phyloP scores from a whole-genome alignment of 139 green algal species.

The Dunaliella primolecta region DNA sequence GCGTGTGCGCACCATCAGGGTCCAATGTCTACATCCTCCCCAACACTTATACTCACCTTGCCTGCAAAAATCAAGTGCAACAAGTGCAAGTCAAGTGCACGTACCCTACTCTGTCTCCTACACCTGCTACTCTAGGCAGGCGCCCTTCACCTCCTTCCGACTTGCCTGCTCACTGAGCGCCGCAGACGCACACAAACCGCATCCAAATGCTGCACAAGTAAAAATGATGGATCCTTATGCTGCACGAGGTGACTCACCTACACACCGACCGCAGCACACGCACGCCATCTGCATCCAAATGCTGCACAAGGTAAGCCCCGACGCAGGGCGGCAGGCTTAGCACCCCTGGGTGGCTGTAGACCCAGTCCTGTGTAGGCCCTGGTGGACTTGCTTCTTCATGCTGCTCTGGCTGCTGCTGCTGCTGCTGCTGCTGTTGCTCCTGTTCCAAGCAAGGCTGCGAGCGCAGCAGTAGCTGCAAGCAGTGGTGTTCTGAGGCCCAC shows the following conservation, averaged over 20 bases:
- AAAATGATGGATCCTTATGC: background rate
- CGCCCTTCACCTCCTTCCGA: no score
- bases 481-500: no score
- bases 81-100: no score
- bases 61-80: no score
- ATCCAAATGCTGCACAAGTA: background rate
- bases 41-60: no score
- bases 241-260: background rate
- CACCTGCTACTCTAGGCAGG: no score
- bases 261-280: constrained; percentile 22
- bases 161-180: no score
- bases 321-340: constrained; percentile 27
- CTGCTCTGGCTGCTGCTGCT: background rate
- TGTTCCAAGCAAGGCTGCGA: background rate
- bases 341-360: background rate
- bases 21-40: no score
- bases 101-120: no score
- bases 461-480: background rate
- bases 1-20: no score
- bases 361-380: background rate
- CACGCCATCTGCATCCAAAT: constrained; percentile 16
- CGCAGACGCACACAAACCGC: background rate
- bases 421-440: constrained; percentile 8
- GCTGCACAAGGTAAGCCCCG: background rate
- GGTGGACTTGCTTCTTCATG: background rate